Evolutionary conservation across 2,329 filamentous ascomycete species (phyloP).

Genomic region (Ophiocordyceps camponoti-floridani): DNA sequence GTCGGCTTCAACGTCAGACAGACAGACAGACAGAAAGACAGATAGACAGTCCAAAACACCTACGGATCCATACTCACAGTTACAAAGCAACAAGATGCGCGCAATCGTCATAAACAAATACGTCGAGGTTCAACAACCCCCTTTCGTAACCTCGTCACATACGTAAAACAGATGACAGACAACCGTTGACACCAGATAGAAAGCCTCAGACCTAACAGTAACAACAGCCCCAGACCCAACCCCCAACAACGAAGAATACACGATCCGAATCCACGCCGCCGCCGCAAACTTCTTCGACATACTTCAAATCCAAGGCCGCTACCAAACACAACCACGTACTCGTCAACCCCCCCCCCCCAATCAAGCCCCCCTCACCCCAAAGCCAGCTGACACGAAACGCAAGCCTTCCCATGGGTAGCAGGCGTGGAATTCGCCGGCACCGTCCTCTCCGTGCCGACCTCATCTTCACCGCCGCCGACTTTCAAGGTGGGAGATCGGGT

Average conservation of each 20-base stretch:
- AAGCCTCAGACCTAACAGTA: conserved; percentile 62
- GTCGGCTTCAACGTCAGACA: not conserved
- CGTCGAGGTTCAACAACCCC: conserved; percentile 37
- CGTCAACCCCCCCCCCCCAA: not conserved
- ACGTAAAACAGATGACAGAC: not conserved
- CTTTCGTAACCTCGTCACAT: not conserved
- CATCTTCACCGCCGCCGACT: conserved; percentile 31
- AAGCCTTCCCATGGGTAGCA: conserved; percentile 67
- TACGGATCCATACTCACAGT: no score
- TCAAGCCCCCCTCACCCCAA: not conserved
- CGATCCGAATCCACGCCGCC: conserved; percentile 70
- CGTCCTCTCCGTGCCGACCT: conserved; percentile 47
- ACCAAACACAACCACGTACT: conserved; percentile 69
- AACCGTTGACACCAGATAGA: conserved; percentile 24
- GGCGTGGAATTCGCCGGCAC: conserved; percentile 77
- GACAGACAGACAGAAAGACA: not conserved
- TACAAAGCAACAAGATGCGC: conserved; percentile 22
- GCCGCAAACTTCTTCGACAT: conserved; percentile 97
- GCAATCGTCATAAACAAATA: conserved; percentile 60
- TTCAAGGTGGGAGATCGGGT: conserved; percentile 63
- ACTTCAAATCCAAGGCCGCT: conserved; percentile 87
- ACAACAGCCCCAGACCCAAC: conserved; percentile 56
- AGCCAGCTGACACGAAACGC: conserved; percentile 17
- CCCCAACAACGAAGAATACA: conserved; percentile 57
- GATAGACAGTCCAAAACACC: no score